These are phyloP conservation scores for Biscutella laevigata DNA, from an alignment of 441 rosid genomes.

Conservation along the genomic window DNA sequence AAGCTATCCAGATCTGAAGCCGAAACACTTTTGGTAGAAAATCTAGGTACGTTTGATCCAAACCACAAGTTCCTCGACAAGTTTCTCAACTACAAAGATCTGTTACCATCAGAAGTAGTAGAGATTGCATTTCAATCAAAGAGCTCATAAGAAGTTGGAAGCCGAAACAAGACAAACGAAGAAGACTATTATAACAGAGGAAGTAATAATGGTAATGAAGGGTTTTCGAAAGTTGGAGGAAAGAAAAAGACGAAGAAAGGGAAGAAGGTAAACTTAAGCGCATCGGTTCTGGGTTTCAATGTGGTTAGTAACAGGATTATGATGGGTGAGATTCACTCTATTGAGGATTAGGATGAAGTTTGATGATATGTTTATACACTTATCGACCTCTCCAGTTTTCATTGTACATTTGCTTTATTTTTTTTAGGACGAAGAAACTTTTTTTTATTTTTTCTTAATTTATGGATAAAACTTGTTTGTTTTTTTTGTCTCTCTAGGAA, in stretches of 20 bases:
- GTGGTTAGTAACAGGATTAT: conserved; percentile 94
- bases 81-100: conserved; percentile 74
- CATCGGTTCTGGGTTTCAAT: conserved; percentile 74
- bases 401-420: conserved; percentile 22
- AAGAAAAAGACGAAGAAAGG: conserved; percentile 85
- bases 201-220: conserved; percentile 30
- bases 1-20: conserved; percentile 96
- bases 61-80: conserved; percentile 83
- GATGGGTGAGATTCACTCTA: conserved; percentile 97
- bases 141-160: conserved; percentile 28
- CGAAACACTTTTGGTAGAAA: conserved; percentile 64
- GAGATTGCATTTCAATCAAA: conserved; percentile 66
- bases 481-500: too few species aligned
- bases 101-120: conserved; percentile 59
- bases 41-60: conserved; percentile 71
- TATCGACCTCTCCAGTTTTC: conserved; percentile 27
- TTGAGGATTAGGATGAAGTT: conserved; percentile 52
- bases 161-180: conserved; percentile 34
- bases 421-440: conserved; percentile 20
- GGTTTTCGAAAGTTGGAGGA: conserved; percentile 53
- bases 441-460: not conserved
- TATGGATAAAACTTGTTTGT: too few species aligned
- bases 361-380: conserved; percentile 42
- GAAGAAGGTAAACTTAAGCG: conserved; percentile 85
- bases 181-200: conserved; percentile 4